phyloP scores from a whole-genome alignment of 257 asterid species.

The Jaltomata sinuosa region DNA sequence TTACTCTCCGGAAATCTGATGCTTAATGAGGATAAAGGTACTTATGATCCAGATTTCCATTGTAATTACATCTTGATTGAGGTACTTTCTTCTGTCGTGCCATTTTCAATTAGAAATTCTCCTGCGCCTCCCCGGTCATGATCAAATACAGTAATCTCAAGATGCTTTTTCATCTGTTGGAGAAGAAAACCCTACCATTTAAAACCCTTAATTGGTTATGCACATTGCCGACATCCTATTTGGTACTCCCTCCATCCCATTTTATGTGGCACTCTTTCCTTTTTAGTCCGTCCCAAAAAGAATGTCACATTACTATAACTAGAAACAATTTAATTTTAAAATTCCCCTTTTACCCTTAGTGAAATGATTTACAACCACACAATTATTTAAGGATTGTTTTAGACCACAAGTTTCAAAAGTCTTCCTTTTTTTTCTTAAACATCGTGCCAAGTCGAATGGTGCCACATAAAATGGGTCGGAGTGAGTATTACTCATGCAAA shows the following conservation, averaged over 20 bases:
- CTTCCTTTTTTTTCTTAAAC: too few species aligned
- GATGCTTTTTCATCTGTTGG: neutral
- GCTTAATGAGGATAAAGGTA: constrained; percentile 87
- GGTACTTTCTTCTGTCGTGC: neutral
- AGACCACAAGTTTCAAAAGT: too few species aligned
- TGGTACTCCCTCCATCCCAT: too few species aligned
- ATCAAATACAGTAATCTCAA: neutral
- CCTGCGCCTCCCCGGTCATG: neutral
- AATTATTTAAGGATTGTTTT: too few species aligned
- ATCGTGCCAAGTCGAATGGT: too few species aligned
- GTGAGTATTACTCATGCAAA: neutral
- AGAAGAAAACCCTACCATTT: neutral
- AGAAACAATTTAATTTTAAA: too few species aligned
- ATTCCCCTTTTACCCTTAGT: too few species aligned
- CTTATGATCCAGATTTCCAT: constrained; percentile 1
- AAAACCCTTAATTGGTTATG: neutral
- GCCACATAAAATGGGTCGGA: too few species aligned
- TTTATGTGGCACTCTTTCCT: too few species aligned
- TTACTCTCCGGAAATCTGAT: constrained; percentile 90
- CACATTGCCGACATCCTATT: neutral
- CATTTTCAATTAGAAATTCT: neutral
- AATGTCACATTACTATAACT: too few species aligned
- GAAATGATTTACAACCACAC: too few species aligned
- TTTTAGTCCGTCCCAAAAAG: too few species aligned
- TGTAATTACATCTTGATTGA: neutral